Base-by-base conservation (phyloP, 208 protist species). In the Porcisia hertigi region DNA sequence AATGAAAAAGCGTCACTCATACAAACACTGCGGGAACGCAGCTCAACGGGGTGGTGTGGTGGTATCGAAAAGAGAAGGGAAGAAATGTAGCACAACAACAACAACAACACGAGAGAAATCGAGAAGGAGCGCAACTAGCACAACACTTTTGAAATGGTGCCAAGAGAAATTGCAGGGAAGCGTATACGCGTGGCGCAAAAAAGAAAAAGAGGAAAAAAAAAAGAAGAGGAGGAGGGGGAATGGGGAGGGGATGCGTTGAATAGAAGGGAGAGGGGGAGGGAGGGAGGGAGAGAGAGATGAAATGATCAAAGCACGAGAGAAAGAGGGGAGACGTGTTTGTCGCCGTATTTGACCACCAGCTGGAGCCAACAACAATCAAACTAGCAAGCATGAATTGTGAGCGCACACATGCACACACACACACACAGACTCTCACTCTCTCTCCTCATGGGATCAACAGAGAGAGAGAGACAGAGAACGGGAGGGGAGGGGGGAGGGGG, bases 231-330 rank as follows among this genome's bases (percentile, higher is more conserved):
- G 59, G 5, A 1, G 11, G 47, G 8, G 11, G 47, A n/a, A n/a
- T n/a, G n/a, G 47, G 0, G 11, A 52, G 30, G 14, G 36, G 25
- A 59, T 20, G 9, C 9, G 63, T 45, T 14, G 25, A 20, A n/a
- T 1, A 55, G 45, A 1, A 39, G 9, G n/a, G 34, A 70, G 25
- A 45, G 12, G 70, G 55, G 55, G 43, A 47, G 14, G 39, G 58
- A 72, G 54, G 34, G 8, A 69, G 47, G 47, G 9, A 59, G 0
- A 39, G 23, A n/a, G n/a, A n/a, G n/a, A n/a, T n/a, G n/a, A 74
- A 12, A 57, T 25, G 59, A 30, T 73, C 63, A 66, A 78, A 3
- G 45, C 18, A 36, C 43, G 18, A 69, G 34, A 63, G 43, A 36
- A 41, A 34, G 18, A 18, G 34, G 7, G 2, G 7, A 49, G 30